Conservation (phyloP, 1,284 basidiomycete genomes). For the Cerioporus squamosus region DNA sequence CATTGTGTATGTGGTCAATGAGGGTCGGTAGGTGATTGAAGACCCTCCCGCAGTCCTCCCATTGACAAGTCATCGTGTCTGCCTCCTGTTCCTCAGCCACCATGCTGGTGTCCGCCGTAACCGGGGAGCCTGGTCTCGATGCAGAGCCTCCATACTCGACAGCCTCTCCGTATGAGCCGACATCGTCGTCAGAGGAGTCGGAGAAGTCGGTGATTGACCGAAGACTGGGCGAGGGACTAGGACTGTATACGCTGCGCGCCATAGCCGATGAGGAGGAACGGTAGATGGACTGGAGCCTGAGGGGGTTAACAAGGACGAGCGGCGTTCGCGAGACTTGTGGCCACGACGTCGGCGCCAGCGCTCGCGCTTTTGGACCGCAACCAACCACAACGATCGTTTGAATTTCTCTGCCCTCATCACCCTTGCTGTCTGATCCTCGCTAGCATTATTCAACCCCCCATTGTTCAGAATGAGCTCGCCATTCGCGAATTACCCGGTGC, state of each 20-base stretch:
- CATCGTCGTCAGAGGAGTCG: constrained; percentile 33
- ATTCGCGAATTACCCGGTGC: constrained; percentile 32
- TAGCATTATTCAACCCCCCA: background rate
- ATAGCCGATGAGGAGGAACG: constrained; percentile 16
- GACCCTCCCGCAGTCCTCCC: constrained; percentile 77
- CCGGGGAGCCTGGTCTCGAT: constrained; percentile 35
- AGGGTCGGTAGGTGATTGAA: constrained; percentile 74
- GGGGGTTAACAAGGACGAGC: background rate
- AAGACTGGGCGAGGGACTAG: constrained; percentile 39
- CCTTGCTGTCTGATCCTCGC: background rate
- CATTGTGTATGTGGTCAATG: constrained; percentile 79
- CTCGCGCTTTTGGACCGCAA: background rate
- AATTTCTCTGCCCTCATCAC: background rate
- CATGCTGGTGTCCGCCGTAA: constrained; percentile 22
- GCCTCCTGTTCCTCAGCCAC: constrained; percentile 22
- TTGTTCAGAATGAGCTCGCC: constrained; percentile 29
- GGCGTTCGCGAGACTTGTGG: background rate
- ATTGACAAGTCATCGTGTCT: constrained; percentile 60
- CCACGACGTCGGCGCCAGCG: background rate
- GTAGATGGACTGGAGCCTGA: background rate
- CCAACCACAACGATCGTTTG: constrained; percentile 2
- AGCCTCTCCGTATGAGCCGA: constrained; percentile 18
- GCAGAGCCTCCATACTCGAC: constrained; percentile 19
- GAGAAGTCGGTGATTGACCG: constrained; percentile 33
- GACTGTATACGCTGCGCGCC: constrained; percentile 38